phyloP scores from a whole-genome alignment of 2,329 filamentous ascomycete genomes.

The Claviceps sp. region DNA sequence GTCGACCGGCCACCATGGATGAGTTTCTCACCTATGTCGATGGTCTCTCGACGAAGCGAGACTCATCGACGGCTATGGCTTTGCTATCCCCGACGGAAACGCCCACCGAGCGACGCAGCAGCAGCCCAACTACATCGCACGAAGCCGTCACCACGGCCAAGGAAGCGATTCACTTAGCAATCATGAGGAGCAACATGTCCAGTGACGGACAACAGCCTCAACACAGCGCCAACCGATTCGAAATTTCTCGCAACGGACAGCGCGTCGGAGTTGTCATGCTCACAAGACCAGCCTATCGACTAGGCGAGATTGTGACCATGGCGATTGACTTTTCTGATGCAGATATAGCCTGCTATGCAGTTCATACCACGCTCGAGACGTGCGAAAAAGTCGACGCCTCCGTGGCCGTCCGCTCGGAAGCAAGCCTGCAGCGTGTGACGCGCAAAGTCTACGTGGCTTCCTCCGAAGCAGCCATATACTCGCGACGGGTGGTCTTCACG shows the following conservation, averaged over 20 bases:
- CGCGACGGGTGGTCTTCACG: constrained; percentile 64
- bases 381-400: constrained; percentile 69
- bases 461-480: constrained; percentile 73
- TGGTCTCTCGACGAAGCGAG: constrained; percentile 50
- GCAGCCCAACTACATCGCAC: constrained; percentile 18
- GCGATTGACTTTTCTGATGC: constrained; percentile 72
- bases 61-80: constrained; percentile 40
- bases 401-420: constrained; percentile 71
- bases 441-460: constrained; percentile 65
- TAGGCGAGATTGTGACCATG: constrained; percentile 77
- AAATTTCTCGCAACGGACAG: constrained; percentile 84
- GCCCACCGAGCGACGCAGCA: constrained; percentile 41
- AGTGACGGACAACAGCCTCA: constrained; percentile 40
- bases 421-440: constrained; percentile 77
- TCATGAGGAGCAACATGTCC: constrained; percentile 65
- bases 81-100: constrained; percentile 60
- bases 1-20: constrained; percentile 32
- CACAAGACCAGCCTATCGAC: constrained; percentile 72
- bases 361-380: constrained; percentile 76
- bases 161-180: constrained; percentile 83
- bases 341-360: constrained; percentile 70
- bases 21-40: constrained; percentile 70
- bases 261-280: constrained; percentile 86
- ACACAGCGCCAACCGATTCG: constrained; percentile 79
- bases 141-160: constrained; percentile 53